Evolutionary conservation across 2,329 filamentous ascomycete genomes (phyloP).

Genomic region (Furcasterigmium sp.): DNA sequence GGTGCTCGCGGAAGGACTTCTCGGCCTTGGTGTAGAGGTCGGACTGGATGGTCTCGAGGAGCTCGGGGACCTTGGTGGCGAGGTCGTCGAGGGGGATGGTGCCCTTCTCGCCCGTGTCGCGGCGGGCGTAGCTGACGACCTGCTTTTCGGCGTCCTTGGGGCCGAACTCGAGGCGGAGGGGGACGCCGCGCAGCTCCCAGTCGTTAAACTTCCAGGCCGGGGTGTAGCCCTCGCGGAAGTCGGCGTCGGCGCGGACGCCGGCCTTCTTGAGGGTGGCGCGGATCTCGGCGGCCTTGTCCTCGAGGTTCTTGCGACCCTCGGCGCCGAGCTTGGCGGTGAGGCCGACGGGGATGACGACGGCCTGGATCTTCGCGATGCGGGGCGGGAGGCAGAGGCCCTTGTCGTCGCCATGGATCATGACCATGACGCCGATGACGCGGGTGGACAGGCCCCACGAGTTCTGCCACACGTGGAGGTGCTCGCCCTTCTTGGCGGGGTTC

Average conservation of each 20-base stretch:
- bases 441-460: conserved; percentile 99
- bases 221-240: conserved; percentile 85
- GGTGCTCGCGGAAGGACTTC: conserved; percentile 71
- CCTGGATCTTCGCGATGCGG: conserved; percentile 79
- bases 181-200: conserved; percentile 95
- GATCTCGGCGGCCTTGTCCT: conserved; percentile 70
- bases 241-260: conserved; percentile 73
- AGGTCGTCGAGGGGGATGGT: conserved; percentile 73
- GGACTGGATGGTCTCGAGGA: conserved; percentile 85
- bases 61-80: conserved; percentile 64
- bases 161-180: conserved; percentile 89
- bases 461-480: conserved; percentile 88
- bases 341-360: conserved; percentile 85
- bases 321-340: conserved; percentile 82
- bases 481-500: conserved; percentile 76
- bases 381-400: conserved; percentile 92
- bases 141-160: conserved; percentile 87
- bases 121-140: conserved; percentile 78
- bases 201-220: conserved; percentile 99
- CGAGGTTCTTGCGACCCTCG: conserved; percentile 72
- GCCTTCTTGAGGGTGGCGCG: conserved; percentile 63
- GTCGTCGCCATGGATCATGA: conserved; percentile 96
- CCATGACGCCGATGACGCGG: conserved; percentile 96
- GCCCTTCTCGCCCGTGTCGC: conserved; percentile 81
- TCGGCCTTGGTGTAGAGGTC: conserved; percentile 78